Evolutionary conservation across 768 basidiomycete species (phyloP).

Genomic region (Chalciporus chontae): DNA sequence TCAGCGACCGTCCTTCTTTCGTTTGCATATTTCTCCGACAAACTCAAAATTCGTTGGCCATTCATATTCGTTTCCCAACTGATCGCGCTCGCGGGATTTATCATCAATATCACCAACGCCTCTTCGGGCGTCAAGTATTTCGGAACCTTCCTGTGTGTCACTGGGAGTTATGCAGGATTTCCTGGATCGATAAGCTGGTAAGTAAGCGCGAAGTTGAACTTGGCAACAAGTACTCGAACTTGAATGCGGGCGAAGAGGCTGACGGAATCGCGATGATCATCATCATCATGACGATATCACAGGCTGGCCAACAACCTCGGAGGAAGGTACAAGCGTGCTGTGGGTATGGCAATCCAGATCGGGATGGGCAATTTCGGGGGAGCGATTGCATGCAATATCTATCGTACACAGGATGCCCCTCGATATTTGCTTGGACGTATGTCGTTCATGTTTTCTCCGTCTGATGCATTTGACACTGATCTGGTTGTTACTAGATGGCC

Average conservation of each 20-base stretch:
- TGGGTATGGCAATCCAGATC: conserved; percentile 60
- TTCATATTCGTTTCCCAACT: conserved; percentile 54
- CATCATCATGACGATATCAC: too few species aligned
- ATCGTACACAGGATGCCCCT: conserved; percentile 54
- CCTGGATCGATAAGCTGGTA: conserved; percentile 65
- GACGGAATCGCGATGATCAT: too few species aligned
- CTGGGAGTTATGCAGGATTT: conserved; percentile 55
- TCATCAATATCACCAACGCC: conserved; percentile 58
- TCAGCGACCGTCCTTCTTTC: conserved; percentile 49
- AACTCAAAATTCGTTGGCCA: conserved; percentile 47
- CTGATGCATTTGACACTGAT: background rate
- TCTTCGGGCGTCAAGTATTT: conserved; percentile 62
- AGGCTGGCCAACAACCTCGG: conserved; percentile 55
- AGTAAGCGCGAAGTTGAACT: background rate
- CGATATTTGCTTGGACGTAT: conserved; percentile 61
- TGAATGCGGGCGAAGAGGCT: too few species aligned
- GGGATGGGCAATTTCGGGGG: conserved; percentile 58
- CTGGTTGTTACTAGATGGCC: conserved; percentile 38
- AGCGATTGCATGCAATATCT: conserved; percentile 62
- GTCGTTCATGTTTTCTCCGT: background rate
- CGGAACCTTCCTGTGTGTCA: conserved; percentile 65
- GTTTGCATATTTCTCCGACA: conserved; percentile 60
- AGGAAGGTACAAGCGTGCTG: conserved; percentile 67
- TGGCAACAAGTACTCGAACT: too few species aligned
- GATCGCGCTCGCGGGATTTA: conserved; percentile 54